Evolutionary conservation across 768 basidiomycete genomes (phyloP).

Genomic region (Psilocybe sp.): DNA sequence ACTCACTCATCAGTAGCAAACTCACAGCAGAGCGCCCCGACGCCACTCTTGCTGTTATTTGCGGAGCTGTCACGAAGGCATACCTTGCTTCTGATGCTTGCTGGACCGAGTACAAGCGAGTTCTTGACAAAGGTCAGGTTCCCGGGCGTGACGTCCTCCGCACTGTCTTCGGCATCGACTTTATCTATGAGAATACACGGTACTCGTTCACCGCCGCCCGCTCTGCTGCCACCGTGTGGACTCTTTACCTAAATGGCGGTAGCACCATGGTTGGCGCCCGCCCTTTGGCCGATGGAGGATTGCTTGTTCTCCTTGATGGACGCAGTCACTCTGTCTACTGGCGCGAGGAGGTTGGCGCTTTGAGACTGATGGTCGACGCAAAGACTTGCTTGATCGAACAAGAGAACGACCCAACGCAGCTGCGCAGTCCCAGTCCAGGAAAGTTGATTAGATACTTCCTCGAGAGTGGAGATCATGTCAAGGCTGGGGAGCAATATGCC

Average conservation of each 20-base stretch:
- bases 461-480: slow-evolving; percentile 96
- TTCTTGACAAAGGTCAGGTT: slow-evolving; percentile 97
- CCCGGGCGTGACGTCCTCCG: slow-evolving; percentile 92
- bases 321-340: slow-evolving; percentile 97
- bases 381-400: slow-evolving; percentile 99
- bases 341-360: slow-evolving; percentile 95
- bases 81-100: slow-evolving; percentile 88
- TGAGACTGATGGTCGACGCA: slow-evolving; percentile 90
- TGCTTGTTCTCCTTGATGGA: slow-evolving; percentile 88
- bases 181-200: slow-evolving; percentile 94
- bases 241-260: slow-evolving; percentile 94
- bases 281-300: slow-evolving; percentile 90
- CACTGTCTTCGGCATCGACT: slow-evolving; percentile 95
- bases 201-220: slow-evolving; percentile 96
- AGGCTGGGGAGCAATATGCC: slow-evolving; percentile 95
- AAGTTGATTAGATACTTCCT: slow-evolving; percentile 94
- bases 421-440: slow-evolving; percentile 93
- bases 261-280: slow-evolving; percentile 90
- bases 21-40: slow-evolving; percentile 98
- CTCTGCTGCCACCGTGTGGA: slow-evolving; percentile 86
- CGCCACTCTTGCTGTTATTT: slow-evolving; percentile 87
- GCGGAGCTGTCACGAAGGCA: slow-evolving; percentile 94
- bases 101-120: slow-evolving; percentile 89
- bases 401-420: slow-evolving; percentile 98
- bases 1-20: slow-evolving; percentile 94